Conservation (phyloP, 179 eudicot species). For the Corrigiola litoralis region DNA sequence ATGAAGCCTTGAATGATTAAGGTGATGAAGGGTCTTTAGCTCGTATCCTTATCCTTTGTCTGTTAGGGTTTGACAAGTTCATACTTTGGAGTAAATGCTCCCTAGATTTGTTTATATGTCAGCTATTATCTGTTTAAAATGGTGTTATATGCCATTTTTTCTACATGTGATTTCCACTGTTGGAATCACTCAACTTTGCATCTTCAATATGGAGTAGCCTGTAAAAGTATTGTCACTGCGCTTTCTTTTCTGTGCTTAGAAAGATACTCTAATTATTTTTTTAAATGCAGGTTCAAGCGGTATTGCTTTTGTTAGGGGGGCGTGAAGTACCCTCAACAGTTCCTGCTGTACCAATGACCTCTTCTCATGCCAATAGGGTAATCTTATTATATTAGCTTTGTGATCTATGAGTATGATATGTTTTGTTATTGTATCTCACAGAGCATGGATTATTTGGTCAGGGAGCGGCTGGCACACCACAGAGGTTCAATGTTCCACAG, state of each 20-base stretch:
- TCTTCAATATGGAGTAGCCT: not conserved
- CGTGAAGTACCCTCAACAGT: conserved; percentile 63
- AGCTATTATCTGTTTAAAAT: not conserved
- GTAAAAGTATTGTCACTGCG: not conserved
- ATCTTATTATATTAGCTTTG: not conserved
- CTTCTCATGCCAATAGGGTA: conserved; percentile 48
- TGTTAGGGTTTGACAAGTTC: no score
- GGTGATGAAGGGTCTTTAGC: not conserved
- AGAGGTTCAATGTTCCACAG: conserved; percentile 56
- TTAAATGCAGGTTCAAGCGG: conserved; percentile 78
- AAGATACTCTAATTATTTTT: conserved; percentile 9
- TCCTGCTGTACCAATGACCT: conserved; percentile 42
- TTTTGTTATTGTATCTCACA: not conserved
- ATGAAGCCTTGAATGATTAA: not conserved
- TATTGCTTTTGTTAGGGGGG: conserved; percentile 68
- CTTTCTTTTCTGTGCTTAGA: not conserved
- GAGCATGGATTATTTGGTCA: conserved; percentile 18
- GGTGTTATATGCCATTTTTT: not conserved
- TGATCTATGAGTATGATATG: not conserved
- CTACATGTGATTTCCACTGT: not conserved
- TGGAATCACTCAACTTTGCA: not conserved
- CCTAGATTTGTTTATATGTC: not conserved
- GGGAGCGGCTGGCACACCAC: conserved; percentile 37
- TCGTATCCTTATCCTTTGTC: no score
- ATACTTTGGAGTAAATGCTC: not conserved